A percentile compares a stretch with the other conserved stretches of the same genome.
phyloP scores from a whole-genome alignment of 2,329 filamentous ascomycete genomes.

The Clonostachys sp. region DNA sequence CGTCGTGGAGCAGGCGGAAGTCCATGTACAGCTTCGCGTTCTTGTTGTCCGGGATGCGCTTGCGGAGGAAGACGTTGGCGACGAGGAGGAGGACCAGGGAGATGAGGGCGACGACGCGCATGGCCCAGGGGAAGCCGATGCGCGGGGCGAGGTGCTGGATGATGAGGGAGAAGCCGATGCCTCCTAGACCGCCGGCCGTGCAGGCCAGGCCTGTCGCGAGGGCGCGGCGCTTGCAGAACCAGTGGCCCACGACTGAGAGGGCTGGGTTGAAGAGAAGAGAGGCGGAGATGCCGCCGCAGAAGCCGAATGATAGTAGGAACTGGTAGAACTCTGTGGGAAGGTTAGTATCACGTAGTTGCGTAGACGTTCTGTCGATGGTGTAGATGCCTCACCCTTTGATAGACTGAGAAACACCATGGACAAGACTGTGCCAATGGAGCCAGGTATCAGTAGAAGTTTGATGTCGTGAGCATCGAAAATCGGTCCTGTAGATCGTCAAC shows the following conservation, averaged over 20 bases:
- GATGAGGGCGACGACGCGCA: conserved; percentile 19
- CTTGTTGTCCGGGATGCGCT: conserved; percentile 44
- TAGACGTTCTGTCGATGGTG: neutral
- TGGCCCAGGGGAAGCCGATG: conserved; percentile 22
- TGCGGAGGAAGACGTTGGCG: conserved; percentile 19
- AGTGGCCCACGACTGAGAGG: conserved; percentile 63
- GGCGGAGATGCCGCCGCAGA: conserved; percentile 61
- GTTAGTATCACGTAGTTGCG: neutral
- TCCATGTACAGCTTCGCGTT: conserved; percentile 38
- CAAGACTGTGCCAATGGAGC: conserved; percentile 49
- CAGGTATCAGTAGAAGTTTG: conserved; percentile 49
- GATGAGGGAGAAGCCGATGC: conserved; percentile 41
- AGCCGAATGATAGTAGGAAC: conserved; percentile 64
- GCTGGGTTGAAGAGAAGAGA: conserved; percentile 68
- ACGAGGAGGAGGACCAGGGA: conserved; percentile 15
- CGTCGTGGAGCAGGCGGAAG: conserved; percentile 43
- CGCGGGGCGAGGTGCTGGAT: conserved; percentile 16
- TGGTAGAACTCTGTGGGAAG: conserved; percentile 54
- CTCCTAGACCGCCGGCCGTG: conserved; percentile 57
- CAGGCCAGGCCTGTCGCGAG: conserved; percentile 66
- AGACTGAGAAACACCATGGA: conserved; percentile 54
- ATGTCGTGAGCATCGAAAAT: conserved; percentile 57
- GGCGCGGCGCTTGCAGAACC: conserved; percentile 59
- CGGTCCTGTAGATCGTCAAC: conserved; percentile 30
- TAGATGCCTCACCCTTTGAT: conserved; percentile 36